These are phyloP conservation scores for Jaltomata sinuosa DNA, from an alignment of 257 asterid genomes.

Conservation along the genomic window DNA sequence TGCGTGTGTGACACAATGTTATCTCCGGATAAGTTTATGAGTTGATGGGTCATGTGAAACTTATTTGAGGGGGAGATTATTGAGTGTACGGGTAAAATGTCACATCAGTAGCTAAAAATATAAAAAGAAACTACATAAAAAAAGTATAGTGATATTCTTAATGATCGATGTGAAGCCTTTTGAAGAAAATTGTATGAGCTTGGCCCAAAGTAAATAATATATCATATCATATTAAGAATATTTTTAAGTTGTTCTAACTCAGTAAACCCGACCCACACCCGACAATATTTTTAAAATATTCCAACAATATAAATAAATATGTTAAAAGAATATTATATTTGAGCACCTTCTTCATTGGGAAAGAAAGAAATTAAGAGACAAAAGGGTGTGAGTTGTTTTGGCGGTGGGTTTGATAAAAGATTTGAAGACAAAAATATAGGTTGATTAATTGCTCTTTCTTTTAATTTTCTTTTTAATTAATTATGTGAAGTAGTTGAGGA, in stretches of 20 bases:
- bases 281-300: not conserved
- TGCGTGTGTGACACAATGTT: too few relatives aligned
- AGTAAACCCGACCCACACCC: not conserved
- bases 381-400: not conserved
- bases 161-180: too few relatives aligned
- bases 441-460: not conserved
- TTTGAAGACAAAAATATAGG: constrained; percentile 16
- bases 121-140: too few relatives aligned
- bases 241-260: not conserved
- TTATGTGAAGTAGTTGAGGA: constrained; percentile 16
- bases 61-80: too few relatives aligned
- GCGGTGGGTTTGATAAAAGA: constrained; percentile 8
- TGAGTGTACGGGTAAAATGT: too few relatives aligned
- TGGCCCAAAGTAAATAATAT: not conserved
- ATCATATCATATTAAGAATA: not conserved
- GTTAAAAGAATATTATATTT: not conserved
- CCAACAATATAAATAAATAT: not conserved
- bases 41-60: too few relatives aligned
- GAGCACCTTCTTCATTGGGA: not conserved
- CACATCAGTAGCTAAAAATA: too few relatives aligned
- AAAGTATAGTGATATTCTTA: too few relatives aligned
- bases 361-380: not conserved
- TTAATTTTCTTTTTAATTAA: not conserved
- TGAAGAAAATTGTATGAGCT: not conserved
- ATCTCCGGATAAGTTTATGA: too few relatives aligned